phyloP scores from a whole-genome alignment of 2,329 filamentous ascomycete genomes.

The Drechslerella dactyloides region DNA sequence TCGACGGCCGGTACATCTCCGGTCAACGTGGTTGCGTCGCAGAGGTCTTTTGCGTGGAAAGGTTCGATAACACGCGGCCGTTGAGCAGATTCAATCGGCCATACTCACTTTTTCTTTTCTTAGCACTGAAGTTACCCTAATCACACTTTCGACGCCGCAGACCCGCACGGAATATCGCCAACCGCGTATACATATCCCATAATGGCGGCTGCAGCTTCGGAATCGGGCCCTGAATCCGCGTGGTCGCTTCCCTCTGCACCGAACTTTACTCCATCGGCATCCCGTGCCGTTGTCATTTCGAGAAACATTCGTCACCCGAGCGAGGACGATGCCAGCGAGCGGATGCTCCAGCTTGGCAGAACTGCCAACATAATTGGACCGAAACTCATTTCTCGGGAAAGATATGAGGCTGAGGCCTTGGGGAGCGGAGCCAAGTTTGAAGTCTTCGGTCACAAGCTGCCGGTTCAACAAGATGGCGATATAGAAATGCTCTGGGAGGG shows the following conservation, averaged over 20 bases:
- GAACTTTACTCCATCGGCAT: slow-evolving; percentile 28
- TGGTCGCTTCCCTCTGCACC: slow-evolving; percentile 38
- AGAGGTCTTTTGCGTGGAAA: too few species aligned
- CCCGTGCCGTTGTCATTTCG: slow-evolving; percentile 30
- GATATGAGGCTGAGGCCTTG: slow-evolving; percentile 34
- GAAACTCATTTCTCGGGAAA: slow-evolving; percentile 41
- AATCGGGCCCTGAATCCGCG: slow-evolving; percentile 26
- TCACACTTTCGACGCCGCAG: too few species aligned
- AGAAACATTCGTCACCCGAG: slow-evolving; percentile 16
- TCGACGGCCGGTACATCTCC: too few species aligned
- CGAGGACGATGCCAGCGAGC: slow-evolving; percentile 45
- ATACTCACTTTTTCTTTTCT: too few species aligned
- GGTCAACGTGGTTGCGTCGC: too few species aligned
- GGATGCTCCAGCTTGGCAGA: slow-evolving; percentile 42
- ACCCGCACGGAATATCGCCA: too few species aligned
- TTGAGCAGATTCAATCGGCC: too few species aligned
- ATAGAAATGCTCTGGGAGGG: slow-evolving; percentile 43
- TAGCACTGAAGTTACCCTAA: too few species aligned
- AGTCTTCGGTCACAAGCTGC: slow-evolving; percentile 39
- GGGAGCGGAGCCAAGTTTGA: slow-evolving; percentile 43
- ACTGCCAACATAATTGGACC: slow-evolving; percentile 46
- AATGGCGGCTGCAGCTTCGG: slow-evolving; percentile 23
- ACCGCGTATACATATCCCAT: too few species aligned
- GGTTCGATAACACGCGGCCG: too few species aligned
- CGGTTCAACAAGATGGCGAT: slow-evolving; percentile 18